A percentile compares a stretch with the other conserved stretches of the same genome.
Evolutionary conservation across 2,329 filamentous ascomycete genomes (phyloP).

Genomic region (Falciphora oryzae): DNA sequence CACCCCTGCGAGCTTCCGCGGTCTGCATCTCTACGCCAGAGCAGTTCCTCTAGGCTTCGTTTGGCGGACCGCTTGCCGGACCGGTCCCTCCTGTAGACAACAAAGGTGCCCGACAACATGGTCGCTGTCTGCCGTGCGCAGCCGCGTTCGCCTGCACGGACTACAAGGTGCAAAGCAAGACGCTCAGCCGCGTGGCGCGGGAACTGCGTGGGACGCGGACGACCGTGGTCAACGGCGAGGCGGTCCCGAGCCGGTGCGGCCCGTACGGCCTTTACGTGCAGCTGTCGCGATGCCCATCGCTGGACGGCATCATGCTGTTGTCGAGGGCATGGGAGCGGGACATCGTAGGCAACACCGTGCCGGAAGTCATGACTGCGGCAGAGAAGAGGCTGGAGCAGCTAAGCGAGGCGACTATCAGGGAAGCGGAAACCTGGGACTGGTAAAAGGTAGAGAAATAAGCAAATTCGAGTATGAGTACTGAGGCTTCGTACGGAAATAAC

Average conservation of each 20-base stretch:
- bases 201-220: neutral
- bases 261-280: neutral
- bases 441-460: neutral
- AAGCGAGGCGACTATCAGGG: neutral
- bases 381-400: neutral
- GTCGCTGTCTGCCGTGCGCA: too few relatives aligned
- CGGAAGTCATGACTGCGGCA: neutral
- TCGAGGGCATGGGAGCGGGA: neutral
- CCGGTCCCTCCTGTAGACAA: too few relatives aligned
- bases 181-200: neutral
- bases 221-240: neutral
- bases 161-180: neutral
- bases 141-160: too few relatives aligned
- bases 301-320: neutral
- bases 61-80: too few relatives aligned
- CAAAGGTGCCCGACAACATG: too few relatives aligned
- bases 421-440: neutral
- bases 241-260: neutral
- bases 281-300: neutral
- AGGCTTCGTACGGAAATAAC: too few relatives aligned
- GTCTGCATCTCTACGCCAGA: too few relatives aligned
- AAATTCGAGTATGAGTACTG: too few relatives aligned
- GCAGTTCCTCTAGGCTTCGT: too few relatives aligned
- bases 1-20: too few relatives aligned
- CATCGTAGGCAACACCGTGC: neutral